Conservation (phyloP, 1,139 yeast species). For the Nakaseomyces kungkrabaensis region DNA sequence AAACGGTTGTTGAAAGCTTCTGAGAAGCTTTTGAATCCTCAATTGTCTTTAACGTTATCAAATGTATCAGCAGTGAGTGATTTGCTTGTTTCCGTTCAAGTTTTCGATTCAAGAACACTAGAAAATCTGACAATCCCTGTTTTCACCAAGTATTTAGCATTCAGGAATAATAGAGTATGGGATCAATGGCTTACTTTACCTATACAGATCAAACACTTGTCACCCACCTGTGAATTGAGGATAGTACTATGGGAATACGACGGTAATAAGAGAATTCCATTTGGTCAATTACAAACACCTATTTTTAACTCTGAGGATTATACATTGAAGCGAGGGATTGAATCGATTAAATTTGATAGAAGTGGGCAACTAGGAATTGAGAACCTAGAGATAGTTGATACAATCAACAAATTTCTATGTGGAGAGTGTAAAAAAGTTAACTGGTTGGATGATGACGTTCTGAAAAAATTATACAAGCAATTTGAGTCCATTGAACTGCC, state of each 20-base stretch:
- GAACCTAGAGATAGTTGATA: slow-evolving; percentile 30
- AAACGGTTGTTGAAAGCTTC: slow-evolving; percentile 42
- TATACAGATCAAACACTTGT: slow-evolving; percentile 57
- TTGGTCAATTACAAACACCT: slow-evolving; percentile 52
- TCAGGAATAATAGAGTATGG: slow-evolving; percentile 41
- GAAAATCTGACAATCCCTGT: slow-evolving; percentile 49
- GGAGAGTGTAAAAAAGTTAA: slow-evolving; percentile 53
- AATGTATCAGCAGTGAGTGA: slow-evolving; percentile 46
- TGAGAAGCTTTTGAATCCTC: slow-evolving; percentile 46
- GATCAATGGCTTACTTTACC: slow-evolving; percentile 64
- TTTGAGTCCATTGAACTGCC: slow-evolving; percentile 27
- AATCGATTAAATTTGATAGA: slow-evolving; percentile 36
- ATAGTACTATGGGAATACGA: slow-evolving; percentile 60
- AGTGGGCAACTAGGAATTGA: slow-evolving; percentile 8
- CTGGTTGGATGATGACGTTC: slow-evolving; percentile 70
- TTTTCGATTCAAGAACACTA: slow-evolving; percentile 48
- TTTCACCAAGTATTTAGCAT: slow-evolving; percentile 54
- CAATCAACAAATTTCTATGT: slow-evolving; percentile 51
- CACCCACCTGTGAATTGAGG: slow-evolving; percentile 48
- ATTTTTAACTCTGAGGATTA: slow-evolving; percentile 45
- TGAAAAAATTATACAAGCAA: slow-evolving; percentile 46
- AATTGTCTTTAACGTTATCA: slow-evolving; percentile 40
- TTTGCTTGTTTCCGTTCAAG: slow-evolving; percentile 50
- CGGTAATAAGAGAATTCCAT: slow-evolving; percentile 39
- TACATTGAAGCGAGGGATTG: slow-evolving; percentile 49